phyloP scores from a whole-genome alignment of 164 flowering plant species.

The Annona cherimola region DNA sequence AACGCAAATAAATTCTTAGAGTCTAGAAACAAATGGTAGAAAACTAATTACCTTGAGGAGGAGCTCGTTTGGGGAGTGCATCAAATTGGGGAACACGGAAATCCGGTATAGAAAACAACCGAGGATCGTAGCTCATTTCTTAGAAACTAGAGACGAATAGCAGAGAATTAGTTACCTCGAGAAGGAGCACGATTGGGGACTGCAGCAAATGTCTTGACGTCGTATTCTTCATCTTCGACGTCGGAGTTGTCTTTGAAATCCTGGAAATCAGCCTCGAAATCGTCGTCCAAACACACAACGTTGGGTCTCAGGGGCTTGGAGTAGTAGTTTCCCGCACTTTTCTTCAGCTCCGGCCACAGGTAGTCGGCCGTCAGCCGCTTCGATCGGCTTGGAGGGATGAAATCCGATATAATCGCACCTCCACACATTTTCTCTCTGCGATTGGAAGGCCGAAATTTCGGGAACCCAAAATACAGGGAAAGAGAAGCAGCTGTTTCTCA shows the following conservation, averaged over 20 bases:
- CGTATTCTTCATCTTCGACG: constrained; percentile 28
- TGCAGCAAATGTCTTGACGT: constrained; percentile 35
- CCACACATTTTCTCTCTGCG: constrained; percentile 70
- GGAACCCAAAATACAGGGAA: not conserved
- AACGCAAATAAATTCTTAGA: not conserved
- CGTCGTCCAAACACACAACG: constrained; percentile 36
- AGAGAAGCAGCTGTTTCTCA: not conserved
- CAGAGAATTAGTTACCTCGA: constrained; percentile 9
- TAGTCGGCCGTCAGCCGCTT: constrained; percentile 42
- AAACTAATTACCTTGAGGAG: not conserved
- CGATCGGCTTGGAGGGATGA: constrained; percentile 41
- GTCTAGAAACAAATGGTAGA: not conserved
- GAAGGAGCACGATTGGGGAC: constrained; percentile 30
- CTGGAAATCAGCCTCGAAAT: constrained; percentile 85
- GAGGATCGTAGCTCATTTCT: not conserved
- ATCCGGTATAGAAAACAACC: not conserved
- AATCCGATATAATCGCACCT: constrained; percentile 87
- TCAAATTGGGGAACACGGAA: not conserved
- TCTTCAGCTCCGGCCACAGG: constrained; percentile 47
- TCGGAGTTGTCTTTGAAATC: constrained; percentile 63
- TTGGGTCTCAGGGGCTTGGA: constrained; percentile 27
- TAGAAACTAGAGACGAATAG: not conserved
- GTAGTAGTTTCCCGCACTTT: constrained; percentile 18
- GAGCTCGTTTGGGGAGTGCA: not conserved
- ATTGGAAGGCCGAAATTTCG: not conserved